Evolutionary conservation across 441 rosid species (phyloP).

Genomic region (Isatis lusitanica): DNA sequence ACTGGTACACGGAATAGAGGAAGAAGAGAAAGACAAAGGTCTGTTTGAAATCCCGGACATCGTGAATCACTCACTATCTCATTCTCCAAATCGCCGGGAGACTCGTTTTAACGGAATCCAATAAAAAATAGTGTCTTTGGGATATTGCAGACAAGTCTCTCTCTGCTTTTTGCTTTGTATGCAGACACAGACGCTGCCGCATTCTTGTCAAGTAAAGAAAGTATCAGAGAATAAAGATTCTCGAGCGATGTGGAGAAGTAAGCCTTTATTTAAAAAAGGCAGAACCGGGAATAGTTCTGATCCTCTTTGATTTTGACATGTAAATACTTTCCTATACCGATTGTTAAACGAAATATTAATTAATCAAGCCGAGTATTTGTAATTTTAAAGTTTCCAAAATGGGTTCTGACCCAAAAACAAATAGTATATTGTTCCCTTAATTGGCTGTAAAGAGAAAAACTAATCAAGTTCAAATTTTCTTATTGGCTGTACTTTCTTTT

Average conservation of each 20-base stretch:
- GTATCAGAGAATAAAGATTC: slow-evolving; percentile 25
- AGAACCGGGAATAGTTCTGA: slow-evolving; percentile 1
- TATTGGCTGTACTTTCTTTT: no score
- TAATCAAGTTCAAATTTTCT: background rate
- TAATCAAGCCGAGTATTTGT: background rate
- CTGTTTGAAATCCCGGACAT: slow-evolving; percentile 17
- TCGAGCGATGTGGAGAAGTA: slow-evolving; percentile 17
- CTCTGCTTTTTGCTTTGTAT: slow-evolving; percentile 21
- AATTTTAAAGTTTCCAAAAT: background rate
- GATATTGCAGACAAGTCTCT: slow-evolving; percentile 2
- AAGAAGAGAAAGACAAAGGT: slow-evolving; percentile 36
- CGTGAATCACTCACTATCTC: slow-evolving; percentile 44
- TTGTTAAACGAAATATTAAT: background rate
- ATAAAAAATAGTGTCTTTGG: background rate
- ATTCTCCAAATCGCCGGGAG: background rate
- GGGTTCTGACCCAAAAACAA: background rate
- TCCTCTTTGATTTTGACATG: slow-evolving; percentile 3
- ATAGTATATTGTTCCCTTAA: background rate
- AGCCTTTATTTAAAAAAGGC: slow-evolving; percentile 19
- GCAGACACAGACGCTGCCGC: slow-evolving; percentile 6
- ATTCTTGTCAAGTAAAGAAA: slow-evolving; percentile 18
- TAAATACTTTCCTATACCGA: background rate
- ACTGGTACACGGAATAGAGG: slow-evolving; percentile 30
- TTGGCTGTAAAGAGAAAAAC: background rate
- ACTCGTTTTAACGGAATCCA: background rate